phyloP scores from a whole-genome alignment of 495 filamentous ascomycete species.

The Neurospora tetrasperma region DNA sequence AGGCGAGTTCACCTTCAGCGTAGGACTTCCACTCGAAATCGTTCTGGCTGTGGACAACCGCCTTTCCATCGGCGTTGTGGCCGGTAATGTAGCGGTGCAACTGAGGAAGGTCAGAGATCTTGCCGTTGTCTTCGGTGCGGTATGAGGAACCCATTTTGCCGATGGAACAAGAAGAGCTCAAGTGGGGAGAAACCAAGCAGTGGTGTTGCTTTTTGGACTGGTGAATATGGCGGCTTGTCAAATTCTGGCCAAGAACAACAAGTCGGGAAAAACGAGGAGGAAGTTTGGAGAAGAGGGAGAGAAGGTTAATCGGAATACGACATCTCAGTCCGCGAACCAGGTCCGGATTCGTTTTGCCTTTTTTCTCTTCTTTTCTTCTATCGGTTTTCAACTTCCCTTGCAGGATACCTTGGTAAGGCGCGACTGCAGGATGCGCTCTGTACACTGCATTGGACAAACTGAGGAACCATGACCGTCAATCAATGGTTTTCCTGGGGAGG shows the following conservation, averaged over 20 bases:
- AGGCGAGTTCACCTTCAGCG: constrained; percentile 24
- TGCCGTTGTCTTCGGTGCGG: constrained; percentile 1
- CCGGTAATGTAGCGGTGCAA: constrained; percentile 31
- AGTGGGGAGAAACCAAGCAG: neutral
- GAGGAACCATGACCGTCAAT: neutral
- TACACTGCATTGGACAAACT: neutral
- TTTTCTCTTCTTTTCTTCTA: neutral
- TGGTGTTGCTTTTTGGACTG: neutral
- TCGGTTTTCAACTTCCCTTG: neutral
- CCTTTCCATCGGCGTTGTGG: constrained; percentile 28
- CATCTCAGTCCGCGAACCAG: neutral
- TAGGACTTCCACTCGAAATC: constrained; percentile 23
- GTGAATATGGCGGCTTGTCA: too few relatives aligned
- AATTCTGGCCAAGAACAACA: neutral
- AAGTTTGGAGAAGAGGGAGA: neutral
- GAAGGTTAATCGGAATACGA: neutral
- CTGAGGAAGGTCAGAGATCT: constrained; percentile 26
- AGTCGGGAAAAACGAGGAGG: neutral
- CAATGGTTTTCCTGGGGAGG: neutral
- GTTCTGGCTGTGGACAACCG: constrained; percentile 23
- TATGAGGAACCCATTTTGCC: neutral
- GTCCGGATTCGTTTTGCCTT: neutral
- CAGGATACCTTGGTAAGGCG: neutral
- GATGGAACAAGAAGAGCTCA: neutral
- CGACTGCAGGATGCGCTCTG: neutral